Percentiles rank a stretch among this genome's conserved stretches.
phyloP scores from a whole-genome alignment of 352 stramenopile species.

The Detonula confervacea region DNA sequence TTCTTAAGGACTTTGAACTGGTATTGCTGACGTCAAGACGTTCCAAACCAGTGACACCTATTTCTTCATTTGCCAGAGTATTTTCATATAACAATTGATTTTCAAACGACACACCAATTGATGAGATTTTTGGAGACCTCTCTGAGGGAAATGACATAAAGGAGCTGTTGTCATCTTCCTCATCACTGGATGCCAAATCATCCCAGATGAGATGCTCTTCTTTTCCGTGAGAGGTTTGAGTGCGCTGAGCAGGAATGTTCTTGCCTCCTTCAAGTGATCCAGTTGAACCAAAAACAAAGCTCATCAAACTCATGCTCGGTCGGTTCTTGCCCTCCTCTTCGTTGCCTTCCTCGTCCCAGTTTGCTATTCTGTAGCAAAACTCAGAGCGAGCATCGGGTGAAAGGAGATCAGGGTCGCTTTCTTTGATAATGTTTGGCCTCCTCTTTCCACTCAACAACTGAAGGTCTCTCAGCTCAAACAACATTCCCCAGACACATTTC shows the following conservation, averaged over 20 bases:
- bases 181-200: slow-evolving; percentile 70
- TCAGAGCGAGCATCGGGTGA: slow-evolving; percentile 50
- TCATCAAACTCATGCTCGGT: slow-evolving; percentile 32
- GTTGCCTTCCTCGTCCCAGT: slow-evolving; percentile 41
- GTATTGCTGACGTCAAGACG: slow-evolving; percentile 55
- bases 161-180: slow-evolving; percentile 63
- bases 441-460: slow-evolving; percentile 62
- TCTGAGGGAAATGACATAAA: slow-evolving; percentile 32
- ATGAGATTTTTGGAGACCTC: slow-evolving; percentile 16
- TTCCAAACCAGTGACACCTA: slow-evolving; percentile 80
- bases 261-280: slow-evolving; percentile 18
- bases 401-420: slow-evolving; percentile 77
- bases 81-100: slow-evolving; percentile 72
- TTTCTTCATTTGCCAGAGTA: slow-evolving; percentile 48
- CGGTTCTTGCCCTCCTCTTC: slow-evolving; percentile 25
- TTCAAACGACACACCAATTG: slow-evolving; percentile 71
- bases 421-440: slow-evolving; percentile 40
- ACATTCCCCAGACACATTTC: slow-evolving; percentile 75
- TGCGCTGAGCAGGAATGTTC: not conserved
- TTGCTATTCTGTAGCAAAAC: slow-evolving; percentile 64
- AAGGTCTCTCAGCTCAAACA: slow-evolving; percentile 81
- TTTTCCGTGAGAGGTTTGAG: slow-evolving; percentile 64
- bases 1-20: slow-evolving; percentile 48
- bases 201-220: slow-evolving; percentile 74
- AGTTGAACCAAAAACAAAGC: slow-evolving; percentile 40